Percentiles rank a stretch among this genome's conserved stretches.
Conservation (phyloP, 2,329 filamentous ascomycete species). For the Pochonia chlamydosporia region DNA sequence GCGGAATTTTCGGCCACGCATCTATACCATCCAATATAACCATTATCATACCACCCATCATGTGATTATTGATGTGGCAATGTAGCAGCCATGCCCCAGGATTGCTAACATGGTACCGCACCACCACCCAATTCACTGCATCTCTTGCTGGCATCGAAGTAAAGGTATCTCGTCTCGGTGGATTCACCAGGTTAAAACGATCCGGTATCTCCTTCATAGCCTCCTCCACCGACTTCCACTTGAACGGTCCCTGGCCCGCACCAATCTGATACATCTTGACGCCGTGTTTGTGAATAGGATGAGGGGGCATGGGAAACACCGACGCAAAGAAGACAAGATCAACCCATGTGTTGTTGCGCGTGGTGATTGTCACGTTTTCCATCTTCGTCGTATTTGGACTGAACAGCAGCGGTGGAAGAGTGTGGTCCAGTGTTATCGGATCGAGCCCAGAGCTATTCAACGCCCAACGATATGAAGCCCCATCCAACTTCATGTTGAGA, state of each 20-base stretch:
- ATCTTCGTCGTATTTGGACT: slow-evolving; percentile 14
- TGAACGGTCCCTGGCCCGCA: slow-evolving; percentile 41
- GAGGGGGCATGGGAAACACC: slow-evolving; percentile 36
- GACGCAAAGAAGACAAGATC: slow-evolving; percentile 45
- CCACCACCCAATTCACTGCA: slow-evolving; percentile 35
- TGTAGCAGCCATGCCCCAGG: slow-evolving; percentile 51
- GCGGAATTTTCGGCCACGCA: slow-evolving; percentile 34
- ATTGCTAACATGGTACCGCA: slow-evolving; percentile 47
- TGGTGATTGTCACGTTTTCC: slow-evolving; percentile 43
- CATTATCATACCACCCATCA: slow-evolving; percentile 49
- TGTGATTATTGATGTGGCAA: slow-evolving; percentile 50
- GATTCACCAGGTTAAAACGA: slow-evolving; percentile 51
- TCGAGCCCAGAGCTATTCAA: slow-evolving; percentile 41
- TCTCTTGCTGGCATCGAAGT: slow-evolving; percentile 15
- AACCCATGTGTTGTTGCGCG: slow-evolving; percentile 43
- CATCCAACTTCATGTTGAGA: slow-evolving; percentile 32
- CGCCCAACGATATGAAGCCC: slow-evolving; percentile 46
- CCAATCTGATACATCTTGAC: slow-evolving; percentile 56
- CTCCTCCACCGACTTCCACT: slow-evolving; percentile 46
- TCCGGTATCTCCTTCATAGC: slow-evolving; percentile 40
- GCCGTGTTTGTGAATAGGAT: slow-evolving; percentile 60
- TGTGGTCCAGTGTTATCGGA: slow-evolving; percentile 22
- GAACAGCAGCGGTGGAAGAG: slow-evolving; percentile 43
- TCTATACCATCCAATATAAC: slow-evolving; percentile 44
- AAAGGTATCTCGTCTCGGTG: slow-evolving; percentile 44